Percentiles rank a stretch among this genome's conserved stretches.
Evolutionary conservation across 805 yeast species (phyloP).

Genomic region (Suhomyces sp.): DNA sequence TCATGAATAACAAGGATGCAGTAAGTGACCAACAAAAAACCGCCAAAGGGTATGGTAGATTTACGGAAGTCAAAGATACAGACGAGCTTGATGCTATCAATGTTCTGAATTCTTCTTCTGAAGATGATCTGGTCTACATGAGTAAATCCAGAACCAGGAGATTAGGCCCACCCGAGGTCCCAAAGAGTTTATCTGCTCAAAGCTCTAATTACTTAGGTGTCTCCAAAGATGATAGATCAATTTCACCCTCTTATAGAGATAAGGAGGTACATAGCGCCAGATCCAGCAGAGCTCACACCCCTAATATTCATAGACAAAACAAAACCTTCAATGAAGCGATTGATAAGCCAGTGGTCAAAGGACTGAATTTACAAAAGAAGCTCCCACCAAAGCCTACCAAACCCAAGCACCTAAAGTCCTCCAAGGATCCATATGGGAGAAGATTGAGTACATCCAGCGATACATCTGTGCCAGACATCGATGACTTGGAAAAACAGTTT

Average conservation of each 20-base stretch:
- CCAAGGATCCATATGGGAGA: slow-evolving; percentile 15
- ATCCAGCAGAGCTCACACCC: no score
- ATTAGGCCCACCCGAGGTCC: slow-evolving; percentile 38
- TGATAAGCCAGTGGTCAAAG: no score
- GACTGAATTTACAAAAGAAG: no score
- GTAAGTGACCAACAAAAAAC: slow-evolving; percentile 54
- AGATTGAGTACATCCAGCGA: slow-evolving; percentile 40
- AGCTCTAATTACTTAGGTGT: no score
- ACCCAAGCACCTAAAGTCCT: slow-evolving; percentile 49
- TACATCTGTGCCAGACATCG: slow-evolving; percentile 51
- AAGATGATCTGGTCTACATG: slow-evolving; percentile 1
- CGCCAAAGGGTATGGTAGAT: slow-evolving; percentile 82
- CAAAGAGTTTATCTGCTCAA: slow-evolving; percentile 25
- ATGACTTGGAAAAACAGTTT: slow-evolving; percentile 58
- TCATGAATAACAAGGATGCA: slow-evolving; percentile 37
- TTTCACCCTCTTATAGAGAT: no score
- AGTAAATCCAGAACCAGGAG: slow-evolving; percentile 6
- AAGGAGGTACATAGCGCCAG: no score
- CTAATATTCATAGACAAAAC: no score
- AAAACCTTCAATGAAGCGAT: no score
- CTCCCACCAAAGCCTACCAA: slow-evolving; percentile 69
- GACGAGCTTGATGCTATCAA: slow-evolving; percentile 37
- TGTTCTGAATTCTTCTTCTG: slow-evolving; percentile 9
- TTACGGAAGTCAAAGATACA: slow-evolving; percentile 44
- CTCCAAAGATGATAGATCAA: no score